Conservation (phyloP, 305 asterid genomes). For the Nicotiana rustica region DNA sequence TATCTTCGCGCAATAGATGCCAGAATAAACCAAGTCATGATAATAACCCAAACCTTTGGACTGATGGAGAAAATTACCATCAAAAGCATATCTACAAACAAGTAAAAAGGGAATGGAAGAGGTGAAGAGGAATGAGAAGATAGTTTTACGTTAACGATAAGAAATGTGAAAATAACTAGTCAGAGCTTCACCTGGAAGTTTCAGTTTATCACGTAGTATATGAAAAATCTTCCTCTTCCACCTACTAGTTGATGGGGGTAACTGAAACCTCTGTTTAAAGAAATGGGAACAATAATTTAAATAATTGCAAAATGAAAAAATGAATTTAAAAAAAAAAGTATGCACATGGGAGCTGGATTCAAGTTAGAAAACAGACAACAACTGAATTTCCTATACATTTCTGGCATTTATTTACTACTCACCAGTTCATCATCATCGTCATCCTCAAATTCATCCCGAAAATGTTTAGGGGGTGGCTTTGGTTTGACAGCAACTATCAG, state of each 20-base stretch:
- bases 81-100: conserved; percentile 75
- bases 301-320: conserved; percentile 19
- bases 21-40: conserved; percentile 74
- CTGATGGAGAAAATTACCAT: conserved; percentile 80
- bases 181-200: conserved; percentile 73
- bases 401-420: conserved; percentile 42
- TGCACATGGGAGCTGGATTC: neutral
- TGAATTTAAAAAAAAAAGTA: neutral
- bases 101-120: neutral
- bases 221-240: conserved; percentile 84
- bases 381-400: neutral
- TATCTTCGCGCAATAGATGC: conserved; percentile 80
- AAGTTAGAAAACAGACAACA: conserved; percentile 28
- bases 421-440: conserved; percentile 87
- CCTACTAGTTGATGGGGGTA: conserved; percentile 75
- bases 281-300: conserved; percentile 28
- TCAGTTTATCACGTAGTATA: conserved; percentile 69
- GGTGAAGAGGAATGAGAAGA: conserved; percentile 41
- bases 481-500: conserved; percentile 84
- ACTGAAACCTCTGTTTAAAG: conserved; percentile 64
- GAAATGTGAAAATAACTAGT: conserved; percentile 34
- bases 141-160: neutral
- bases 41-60: conserved; percentile 73
- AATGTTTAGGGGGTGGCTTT: conserved; percentile 78
- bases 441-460: conserved; percentile 62